Base-by-base conservation (phyloP, 306 rosid species). In the Vigna trinervia region DNA sequence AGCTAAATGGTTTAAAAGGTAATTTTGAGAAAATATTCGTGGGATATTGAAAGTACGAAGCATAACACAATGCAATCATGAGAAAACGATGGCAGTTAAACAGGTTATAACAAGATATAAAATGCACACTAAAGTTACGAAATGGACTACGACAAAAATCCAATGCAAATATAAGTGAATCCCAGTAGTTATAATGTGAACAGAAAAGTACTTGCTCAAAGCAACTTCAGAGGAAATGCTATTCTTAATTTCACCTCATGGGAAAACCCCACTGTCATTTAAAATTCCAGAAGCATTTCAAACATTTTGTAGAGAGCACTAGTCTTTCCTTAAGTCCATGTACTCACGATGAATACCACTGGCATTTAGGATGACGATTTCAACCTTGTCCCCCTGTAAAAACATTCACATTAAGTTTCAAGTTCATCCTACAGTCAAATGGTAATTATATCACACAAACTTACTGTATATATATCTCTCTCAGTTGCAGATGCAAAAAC, bases 381-480 rank as follows among this genome's bases (percentile, higher is more conserved):
- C 97, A 65, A 94, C 82, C 57, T 83, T 85, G 84, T 93, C 97
- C 12, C 98, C 98, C 98, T 94, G 87, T 65, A 73, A 83, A 59
- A 69, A 74, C 69, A 75, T 61, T 48, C 74, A 80, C 14, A 12
- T 45, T 23, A 50, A 4, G 60, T 78, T 68, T 72, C 9, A 34
- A 32, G 70, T 34, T 69, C 14, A 65, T 74, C n/a, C 65, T 20
- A 6, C 6, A 5, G 26, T 34, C 38, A 57, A 64, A 52, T 48
- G 54, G 34, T 36, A 68, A 70, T 23, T 5, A 58, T 46, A 23
- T 63, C 46, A 76, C 28, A 61, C 41, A 63, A 84, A 83, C 91
- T 81, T 87, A 92, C 98, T n/a, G 98, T 94, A 89, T 90, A 92
- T 60, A 94, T 94, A 74, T 94, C 98, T 78, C 98, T 89, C 89